These are phyloP conservation scores for Earliella scabrosa DNA, from an alignment of 1,284 basidiomycete species.

Conservation along the genomic window DNA sequence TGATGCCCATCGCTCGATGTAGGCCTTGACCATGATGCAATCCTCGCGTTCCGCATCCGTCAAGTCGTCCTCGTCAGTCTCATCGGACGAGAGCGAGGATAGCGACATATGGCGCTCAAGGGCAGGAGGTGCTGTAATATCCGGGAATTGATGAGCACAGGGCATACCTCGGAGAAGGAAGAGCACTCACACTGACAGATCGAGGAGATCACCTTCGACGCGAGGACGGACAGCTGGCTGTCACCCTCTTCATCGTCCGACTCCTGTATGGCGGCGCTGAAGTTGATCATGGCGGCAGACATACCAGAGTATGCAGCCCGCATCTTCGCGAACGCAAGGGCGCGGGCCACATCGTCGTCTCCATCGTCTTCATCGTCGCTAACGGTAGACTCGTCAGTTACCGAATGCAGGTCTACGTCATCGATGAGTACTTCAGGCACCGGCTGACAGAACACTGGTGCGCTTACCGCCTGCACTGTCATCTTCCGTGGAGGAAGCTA, in stretches of 20 bases:
- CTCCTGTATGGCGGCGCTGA: neutral
- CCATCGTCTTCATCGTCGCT: neutral
- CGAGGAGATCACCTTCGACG: slow-evolving; percentile 1
- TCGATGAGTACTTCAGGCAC: neutral
- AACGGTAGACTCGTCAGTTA: neutral
- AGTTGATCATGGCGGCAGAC: slow-evolving; percentile 3
- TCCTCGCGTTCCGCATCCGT: neutral
- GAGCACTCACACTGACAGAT: slow-evolving; percentile 5
- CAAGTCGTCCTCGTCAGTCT: neutral
- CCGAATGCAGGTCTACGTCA: neutral
- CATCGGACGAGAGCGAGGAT: neutral
- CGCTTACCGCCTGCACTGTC: neutral
- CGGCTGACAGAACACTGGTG: no score
- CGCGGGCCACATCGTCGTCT: neutral
- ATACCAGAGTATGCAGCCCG: slow-evolving; percentile 7
- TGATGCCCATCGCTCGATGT: slow-evolving; percentile 7
- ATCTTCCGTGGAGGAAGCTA: no score
- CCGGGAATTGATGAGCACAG: no score
- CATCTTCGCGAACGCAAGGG: slow-evolving; percentile 8
- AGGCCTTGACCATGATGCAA: slow-evolving; percentile 5
- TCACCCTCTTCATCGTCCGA: neutral
- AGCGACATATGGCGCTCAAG: slow-evolving; percentile 2
- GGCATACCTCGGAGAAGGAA: no score
- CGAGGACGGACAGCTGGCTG: neutral
- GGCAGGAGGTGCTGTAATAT: slow-evolving; percentile 10